A percentile compares a stretch with the other conserved stretches of the same genome.
phyloP scores from a whole-genome alignment of 495 filamentous ascomycete genomes.

The Stereocaulon alpinum region DNA sequence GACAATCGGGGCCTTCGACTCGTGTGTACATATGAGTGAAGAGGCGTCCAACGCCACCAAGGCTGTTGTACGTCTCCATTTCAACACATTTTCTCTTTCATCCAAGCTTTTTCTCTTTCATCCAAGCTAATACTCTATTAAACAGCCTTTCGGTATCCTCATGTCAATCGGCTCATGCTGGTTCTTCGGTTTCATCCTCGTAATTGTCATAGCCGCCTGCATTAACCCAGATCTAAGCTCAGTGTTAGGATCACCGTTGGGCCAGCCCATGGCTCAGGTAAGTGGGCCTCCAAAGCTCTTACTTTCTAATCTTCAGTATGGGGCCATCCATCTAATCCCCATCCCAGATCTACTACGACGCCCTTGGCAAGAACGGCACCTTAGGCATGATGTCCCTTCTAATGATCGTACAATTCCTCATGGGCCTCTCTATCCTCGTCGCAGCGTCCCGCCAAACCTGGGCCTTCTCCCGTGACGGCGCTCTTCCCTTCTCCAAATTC shows the following conservation, averaged over 20 bases:
- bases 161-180: slow-evolving; percentile 43
- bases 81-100: no score
- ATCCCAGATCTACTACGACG: slow-evolving; percentile 40
- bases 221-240: slow-evolving; percentile 36
- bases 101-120: neutral
- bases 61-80: slow-evolving; percentile 32
- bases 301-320: neutral
- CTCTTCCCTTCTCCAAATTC: slow-evolving; percentile 51
- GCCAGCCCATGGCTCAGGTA: slow-evolving; percentile 43
- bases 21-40: slow-evolving; percentile 38
- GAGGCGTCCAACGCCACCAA: slow-evolving; percentile 53
- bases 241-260: slow-evolving; percentile 33
- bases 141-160: slow-evolving; percentile 46
- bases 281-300: neutral
- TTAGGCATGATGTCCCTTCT: slow-evolving; percentile 49
- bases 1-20: slow-evolving; percentile 50
- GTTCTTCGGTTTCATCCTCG: slow-evolving; percentile 41
- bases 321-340: neutral
- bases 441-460: slow-evolving; percentile 49
- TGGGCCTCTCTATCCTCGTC: slow-evolving; percentile 43
- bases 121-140: neutral
- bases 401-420: slow-evolving; percentile 44
- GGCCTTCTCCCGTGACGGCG: slow-evolving; percentile 52
- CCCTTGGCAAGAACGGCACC: slow-evolving; percentile 40
- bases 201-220: slow-evolving; percentile 42